Evolutionary conservation across 177 flowering plant genomes (phyloP).

Genomic region (Vitis hybrid): DNA sequence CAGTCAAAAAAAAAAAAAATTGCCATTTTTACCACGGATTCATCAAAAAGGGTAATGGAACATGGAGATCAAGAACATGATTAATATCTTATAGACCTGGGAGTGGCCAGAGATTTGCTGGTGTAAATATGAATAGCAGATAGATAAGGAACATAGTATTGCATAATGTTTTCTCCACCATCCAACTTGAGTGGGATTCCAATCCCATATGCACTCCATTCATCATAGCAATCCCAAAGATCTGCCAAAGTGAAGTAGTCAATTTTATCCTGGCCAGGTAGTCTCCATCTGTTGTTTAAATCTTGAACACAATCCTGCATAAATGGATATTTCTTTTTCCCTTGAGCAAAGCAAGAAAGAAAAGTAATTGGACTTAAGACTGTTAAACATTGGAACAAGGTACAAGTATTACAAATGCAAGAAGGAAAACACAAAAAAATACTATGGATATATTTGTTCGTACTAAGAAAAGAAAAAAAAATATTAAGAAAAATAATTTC

Average conservation of each 20-base stretch:
- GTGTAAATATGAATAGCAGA: slow-evolving; percentile 48
- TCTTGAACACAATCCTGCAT: slow-evolving; percentile 24
- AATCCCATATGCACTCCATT: slow-evolving; percentile 49
- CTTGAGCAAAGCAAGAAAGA: background rate
- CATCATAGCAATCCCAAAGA: slow-evolving; percentile 37
- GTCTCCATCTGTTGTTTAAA: slow-evolving; percentile 32
- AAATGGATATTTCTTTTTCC: background rate
- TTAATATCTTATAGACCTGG: slow-evolving; percentile 18
- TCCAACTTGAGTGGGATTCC: slow-evolving; percentile 23
- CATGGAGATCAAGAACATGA: background rate
- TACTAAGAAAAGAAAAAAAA: too few relatives aligned
- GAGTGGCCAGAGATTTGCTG: slow-evolving; percentile 13
- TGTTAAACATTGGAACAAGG: too few relatives aligned
- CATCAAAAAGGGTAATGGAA: background rate
- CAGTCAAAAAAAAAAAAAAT: background rate
- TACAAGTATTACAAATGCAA: too few relatives aligned
- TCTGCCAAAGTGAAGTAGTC: slow-evolving; percentile 38
- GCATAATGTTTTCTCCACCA: slow-evolving; percentile 24
- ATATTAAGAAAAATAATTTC: too few relatives aligned
- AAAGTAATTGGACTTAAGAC: background rate
- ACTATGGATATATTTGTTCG: too few relatives aligned
- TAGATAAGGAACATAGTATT: slow-evolving; percentile 47
- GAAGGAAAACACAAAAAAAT: too few relatives aligned
- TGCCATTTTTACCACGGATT: background rate
- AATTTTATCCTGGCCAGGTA: slow-evolving; percentile 18